phyloP scores from a whole-genome alignment of 2,329 filamentous ascomycete species.

The Diaporthe citri region DNA sequence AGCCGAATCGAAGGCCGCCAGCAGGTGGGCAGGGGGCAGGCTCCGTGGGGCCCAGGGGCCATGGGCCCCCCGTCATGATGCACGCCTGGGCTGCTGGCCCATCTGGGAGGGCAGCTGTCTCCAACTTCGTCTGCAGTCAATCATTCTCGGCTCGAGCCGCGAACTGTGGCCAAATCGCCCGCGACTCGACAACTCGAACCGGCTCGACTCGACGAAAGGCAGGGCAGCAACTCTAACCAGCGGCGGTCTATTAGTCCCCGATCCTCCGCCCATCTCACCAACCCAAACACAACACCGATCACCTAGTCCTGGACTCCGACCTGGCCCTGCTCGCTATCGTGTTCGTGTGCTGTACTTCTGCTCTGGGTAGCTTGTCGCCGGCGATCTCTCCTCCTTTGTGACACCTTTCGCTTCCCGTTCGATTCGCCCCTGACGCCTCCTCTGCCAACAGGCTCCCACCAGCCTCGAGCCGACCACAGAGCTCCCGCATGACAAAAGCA shows the following conservation, averaged over 20 bases:
- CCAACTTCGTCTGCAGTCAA: conserved; percentile 12
- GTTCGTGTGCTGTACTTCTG: not conserved
- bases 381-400: conserved; percentile 29
- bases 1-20: conserved; percentile 33
- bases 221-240: not conserved
- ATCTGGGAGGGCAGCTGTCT: conserved; percentile 12
- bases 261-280: not conserved
- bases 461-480: not conserved
- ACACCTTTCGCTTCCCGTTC: conserved; percentile 21
- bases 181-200: conserved; percentile 13
- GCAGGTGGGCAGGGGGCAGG: conserved; percentile 21
- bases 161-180: conserved; percentile 28
- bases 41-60: conserved; percentile 25
- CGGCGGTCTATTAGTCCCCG: conserved; percentile 2
- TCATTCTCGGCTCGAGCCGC: conserved; percentile 34
- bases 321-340: not conserved
- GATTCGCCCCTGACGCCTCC: conserved; percentile 6
- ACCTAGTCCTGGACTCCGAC: not conserved
- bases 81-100: conserved; percentile 6
- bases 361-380: conserved; percentile 16
- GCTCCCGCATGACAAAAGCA: not conserved
- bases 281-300: not conserved
- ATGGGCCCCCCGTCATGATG: conserved; percentile 21
- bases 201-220: not conserved
- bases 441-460: not conserved